Evolutionary conservation across 1,139 yeast species (phyloP).

Genomic region (Lodderomyces parapsilosis): DNA sequence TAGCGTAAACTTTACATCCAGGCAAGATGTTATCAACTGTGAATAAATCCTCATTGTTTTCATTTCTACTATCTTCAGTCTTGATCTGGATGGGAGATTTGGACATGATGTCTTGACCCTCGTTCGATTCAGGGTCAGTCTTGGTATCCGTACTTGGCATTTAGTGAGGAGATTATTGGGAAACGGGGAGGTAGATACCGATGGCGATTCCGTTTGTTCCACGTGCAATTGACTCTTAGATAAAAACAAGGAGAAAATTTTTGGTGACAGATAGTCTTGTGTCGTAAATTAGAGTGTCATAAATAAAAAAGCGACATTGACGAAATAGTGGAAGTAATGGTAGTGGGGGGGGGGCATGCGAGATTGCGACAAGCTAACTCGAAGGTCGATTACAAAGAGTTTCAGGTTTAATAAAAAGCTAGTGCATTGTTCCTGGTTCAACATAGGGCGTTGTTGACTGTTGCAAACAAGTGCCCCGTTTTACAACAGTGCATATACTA

Average conservation of each 20-base stretch:
- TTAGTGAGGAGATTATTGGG: not conserved
- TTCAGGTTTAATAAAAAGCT: too few species aligned
- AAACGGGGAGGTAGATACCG: not conserved
- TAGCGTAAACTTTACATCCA: slow-evolving; percentile 81
- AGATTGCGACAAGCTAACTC: too few species aligned
- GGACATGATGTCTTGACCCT: not conserved
- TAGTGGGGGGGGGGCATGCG: too few species aligned
- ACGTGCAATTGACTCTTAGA: too few species aligned
- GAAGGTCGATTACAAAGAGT: too few species aligned
- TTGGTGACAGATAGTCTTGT: not conserved
- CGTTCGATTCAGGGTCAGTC: not conserved
- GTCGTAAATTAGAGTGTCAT: not conserved
- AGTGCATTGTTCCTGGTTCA: too few species aligned
- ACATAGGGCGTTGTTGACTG: too few species aligned
- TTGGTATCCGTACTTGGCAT: slow-evolving; percentile 5
- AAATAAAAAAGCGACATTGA: not conserved
- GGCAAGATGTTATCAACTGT: slow-evolving; percentile 51
- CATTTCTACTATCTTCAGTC: not conserved
- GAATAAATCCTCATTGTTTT: slow-evolving; percentile 18
- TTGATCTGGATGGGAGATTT: slow-evolving; percentile 4
- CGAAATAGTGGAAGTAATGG: not conserved
- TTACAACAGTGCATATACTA: too few species aligned
- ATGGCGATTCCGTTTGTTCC: too few species aligned
- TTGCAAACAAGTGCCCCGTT: too few species aligned
- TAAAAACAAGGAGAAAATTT: not conserved